Base-by-base conservation (phyloP, 2,329 filamentous ascomycete species). In the Macrophomina tecta region DNA sequence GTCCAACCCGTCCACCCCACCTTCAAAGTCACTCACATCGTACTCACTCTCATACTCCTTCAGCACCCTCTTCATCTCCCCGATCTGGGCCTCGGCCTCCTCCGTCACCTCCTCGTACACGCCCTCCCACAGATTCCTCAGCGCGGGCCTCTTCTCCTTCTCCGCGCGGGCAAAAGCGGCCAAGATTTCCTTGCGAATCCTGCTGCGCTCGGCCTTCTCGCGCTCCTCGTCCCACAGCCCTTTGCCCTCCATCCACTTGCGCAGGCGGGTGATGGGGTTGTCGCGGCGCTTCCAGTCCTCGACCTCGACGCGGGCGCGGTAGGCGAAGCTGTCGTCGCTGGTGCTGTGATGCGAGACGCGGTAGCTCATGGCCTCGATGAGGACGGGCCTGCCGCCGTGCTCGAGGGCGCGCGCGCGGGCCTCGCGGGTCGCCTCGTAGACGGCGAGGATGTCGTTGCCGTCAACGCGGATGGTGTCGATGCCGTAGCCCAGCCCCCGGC, bases 281-380 rank as follows among this genome's bases (percentile, higher is more conserved):
- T 97, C 94, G 12, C 93, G 84, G 0, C 93, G 78, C 79, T 96
- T 97, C 93, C 93, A 97, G 76, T 97, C 92, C 76, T 97, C 91
- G 7, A 99, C 95, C 75, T 99, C 95, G 0, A 97, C 89, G 32
- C 91, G 89, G 1, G 94, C 93, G 8, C 95, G 91, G 81, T 99
- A 99, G 0, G 95, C 95, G 74, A 97, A 99, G 32, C 91, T 95
- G 80, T 99, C 95, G 75, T 99, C 95, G 0, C 91, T 95, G 0
- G 95, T 99, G 79, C 93, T 97, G 82, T 99, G 95, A 77, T 99
- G 93, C 6, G 92, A 94, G 51, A 98, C 94, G n/a, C 95, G 93
- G 80, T 99, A 99, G 30, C 92, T 94, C 92, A 99, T 97, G 66
- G 93, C 93, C 80, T 99, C 95, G 48, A 99, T 90, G 7, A 99